Evolutionary conservation across 2,329 filamentous ascomycete species (phyloP).

Genomic region (Conoideocrella luteorostrata): DNA sequence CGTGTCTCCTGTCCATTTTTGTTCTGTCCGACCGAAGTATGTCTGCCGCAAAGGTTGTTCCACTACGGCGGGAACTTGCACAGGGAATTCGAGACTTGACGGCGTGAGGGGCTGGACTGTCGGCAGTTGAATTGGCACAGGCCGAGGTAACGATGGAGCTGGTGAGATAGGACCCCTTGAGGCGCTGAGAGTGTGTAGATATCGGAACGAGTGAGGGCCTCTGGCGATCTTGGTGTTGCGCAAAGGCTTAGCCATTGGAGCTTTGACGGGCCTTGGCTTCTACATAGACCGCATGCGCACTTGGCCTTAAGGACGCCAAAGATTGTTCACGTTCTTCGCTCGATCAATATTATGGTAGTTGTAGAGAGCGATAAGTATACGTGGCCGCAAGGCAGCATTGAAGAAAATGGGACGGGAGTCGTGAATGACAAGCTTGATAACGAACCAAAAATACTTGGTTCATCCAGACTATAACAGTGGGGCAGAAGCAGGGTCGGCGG

Average conservation of each 20-base stretch:
- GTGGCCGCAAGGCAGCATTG: no score
- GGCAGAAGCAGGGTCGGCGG: constrained; percentile 10
- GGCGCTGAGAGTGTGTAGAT: neutral
- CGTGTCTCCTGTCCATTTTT: constrained; percentile 19
- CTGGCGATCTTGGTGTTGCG: constrained; percentile 16
- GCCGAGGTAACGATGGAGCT: neutral
- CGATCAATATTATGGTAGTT: no score
- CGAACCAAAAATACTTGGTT: neutral
- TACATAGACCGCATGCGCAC: constrained; percentile 11
- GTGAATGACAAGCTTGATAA: neutral
- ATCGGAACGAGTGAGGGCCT: neutral
- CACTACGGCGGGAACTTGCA: constrained; percentile 5
- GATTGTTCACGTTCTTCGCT: no score
- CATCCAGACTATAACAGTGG: neutral
- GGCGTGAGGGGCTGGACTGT: neutral
- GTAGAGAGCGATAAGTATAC: no score
- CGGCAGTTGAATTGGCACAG: neutral
- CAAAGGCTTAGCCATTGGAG: constrained; percentile 26
- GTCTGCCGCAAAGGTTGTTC: constrained; percentile 10
- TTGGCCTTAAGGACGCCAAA: constrained; percentile 10
- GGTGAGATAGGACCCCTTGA: neutral
- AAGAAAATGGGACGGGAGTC: neutral
- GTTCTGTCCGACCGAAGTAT: constrained; percentile 27
- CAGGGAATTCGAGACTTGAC: neutral
- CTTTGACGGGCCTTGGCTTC: neutral